Evolutionary conservation across 257 asterid genomes (phyloP).

Genomic region (Solanum arcanum): DNA sequence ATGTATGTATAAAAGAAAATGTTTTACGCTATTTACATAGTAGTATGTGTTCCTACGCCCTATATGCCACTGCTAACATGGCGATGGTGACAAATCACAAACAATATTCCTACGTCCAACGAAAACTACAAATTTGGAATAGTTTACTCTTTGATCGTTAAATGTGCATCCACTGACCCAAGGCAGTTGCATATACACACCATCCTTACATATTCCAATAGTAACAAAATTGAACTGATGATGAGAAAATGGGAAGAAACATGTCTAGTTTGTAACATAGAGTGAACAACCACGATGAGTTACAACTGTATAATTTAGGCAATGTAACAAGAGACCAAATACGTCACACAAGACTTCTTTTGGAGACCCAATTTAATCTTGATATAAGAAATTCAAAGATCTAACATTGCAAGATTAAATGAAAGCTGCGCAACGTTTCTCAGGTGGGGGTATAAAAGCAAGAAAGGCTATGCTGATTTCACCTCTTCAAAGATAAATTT

Average conservation of each 20-base stretch:
- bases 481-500: not conserved
- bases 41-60: not conserved
- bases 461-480: not conserved
- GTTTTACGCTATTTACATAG: not conserved
- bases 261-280: not conserved
- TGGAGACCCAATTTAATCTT: not conserved
- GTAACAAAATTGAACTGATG: not conserved
- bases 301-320: not conserved
- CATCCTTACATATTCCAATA: not conserved
- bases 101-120: conserved; percentile 56
- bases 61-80: not conserved
- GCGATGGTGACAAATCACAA: conserved; percentile 55
- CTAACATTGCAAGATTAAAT: not conserved
- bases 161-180: not conserved
- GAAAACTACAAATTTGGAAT: conserved; percentile 24
- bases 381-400: not conserved
- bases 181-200: not conserved
- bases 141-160: not conserved
- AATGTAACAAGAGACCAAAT: not conserved
- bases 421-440: not conserved
- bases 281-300: not conserved
- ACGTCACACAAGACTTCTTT: not conserved
- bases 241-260: not conserved
- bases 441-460: not conserved
- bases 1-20: not conserved